phyloP scores from a whole-genome alignment of 768 basidiomycete genomes.

The Chiua virens region DNA sequence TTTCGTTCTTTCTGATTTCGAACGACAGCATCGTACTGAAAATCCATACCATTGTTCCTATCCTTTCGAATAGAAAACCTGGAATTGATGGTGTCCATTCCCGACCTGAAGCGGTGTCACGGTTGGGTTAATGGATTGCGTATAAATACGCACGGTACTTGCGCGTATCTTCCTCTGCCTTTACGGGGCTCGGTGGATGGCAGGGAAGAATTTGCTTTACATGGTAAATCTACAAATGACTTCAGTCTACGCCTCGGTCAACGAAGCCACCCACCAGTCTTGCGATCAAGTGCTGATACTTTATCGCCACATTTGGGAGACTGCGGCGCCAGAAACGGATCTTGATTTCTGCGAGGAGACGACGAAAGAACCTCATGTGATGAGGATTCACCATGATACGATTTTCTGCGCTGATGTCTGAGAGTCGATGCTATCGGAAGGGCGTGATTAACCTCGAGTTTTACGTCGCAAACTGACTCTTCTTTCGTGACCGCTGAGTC shows the following conservation, averaged over 20 bases:
- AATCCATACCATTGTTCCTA: constrained; percentile 62
- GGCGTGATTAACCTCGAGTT: neutral
- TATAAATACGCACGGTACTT: constrained; percentile 33
- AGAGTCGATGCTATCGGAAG: neutral
- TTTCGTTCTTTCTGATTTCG: constrained; percentile 62
- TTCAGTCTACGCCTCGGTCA: neutral
- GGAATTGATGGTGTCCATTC: constrained; percentile 55
- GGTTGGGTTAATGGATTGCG: neutral
- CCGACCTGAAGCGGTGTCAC: constrained; percentile 16
- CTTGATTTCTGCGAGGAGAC: constrained; percentile 3
- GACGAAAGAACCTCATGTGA: constrained; percentile 4
- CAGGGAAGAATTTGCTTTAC: constrained; percentile 12
- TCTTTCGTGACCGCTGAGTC: constrained; percentile 2
- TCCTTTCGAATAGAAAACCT: constrained; percentile 64
- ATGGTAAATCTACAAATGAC: constrained; percentile 7
- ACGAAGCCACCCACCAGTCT: constrained; percentile 13
- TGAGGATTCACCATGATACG: constrained; percentile 14
- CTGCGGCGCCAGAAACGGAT: constrained; percentile 7
- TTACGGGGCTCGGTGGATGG: constrained; percentile 38
- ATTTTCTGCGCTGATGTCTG: constrained; percentile 15
- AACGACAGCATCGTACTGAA: constrained; percentile 77
- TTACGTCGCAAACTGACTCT: neutral
- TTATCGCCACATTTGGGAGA: neutral
- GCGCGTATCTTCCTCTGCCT: constrained; percentile 60
- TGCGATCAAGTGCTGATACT: neutral